These are phyloP conservation scores for Leccinum discolor DNA, from an alignment of 1,284 basidiomycete species.

Conservation along the genomic window DNA sequence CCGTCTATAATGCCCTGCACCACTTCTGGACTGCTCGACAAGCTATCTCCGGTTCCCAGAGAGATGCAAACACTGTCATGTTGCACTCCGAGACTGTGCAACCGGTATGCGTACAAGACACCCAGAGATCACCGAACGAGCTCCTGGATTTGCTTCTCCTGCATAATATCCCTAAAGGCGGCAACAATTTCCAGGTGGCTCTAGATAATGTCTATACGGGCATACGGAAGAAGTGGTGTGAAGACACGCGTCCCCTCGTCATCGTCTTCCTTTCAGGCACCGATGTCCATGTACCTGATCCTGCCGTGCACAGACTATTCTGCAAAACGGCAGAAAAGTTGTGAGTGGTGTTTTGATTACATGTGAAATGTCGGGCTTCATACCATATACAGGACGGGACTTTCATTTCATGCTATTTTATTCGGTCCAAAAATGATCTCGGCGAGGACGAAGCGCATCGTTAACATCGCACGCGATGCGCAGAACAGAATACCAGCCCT, in stretches of 20 bases:
- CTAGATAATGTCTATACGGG: slow-evolving; percentile 36
- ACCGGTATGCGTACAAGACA: slow-evolving; percentile 43
- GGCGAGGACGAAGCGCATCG: slow-evolving; percentile 46
- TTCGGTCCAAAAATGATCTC: background rate
- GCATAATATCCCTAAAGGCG: slow-evolving; percentile 30
- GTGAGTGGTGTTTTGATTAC: slow-evolving; percentile 27
- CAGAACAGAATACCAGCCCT: too few species aligned
- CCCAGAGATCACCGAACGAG: slow-evolving; percentile 42
- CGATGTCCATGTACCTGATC: slow-evolving; percentile 30
- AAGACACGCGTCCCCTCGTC: slow-evolving; percentile 55
- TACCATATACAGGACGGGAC: background rate
- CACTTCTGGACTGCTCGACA: slow-evolving; percentile 55
- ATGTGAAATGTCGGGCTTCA: background rate
- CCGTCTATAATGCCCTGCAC: slow-evolving; percentile 52
- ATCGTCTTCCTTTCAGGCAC: slow-evolving; percentile 54
- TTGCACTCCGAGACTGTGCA: slow-evolving; percentile 41
- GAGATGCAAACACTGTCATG: slow-evolving; percentile 58
- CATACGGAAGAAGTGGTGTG: slow-evolving; percentile 48
- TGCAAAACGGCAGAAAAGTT: slow-evolving; percentile 41
- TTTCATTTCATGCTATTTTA: too few species aligned
- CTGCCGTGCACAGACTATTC: slow-evolving; percentile 42
- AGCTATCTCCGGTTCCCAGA: slow-evolving; percentile 33
- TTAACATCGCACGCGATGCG: slow-evolving; percentile 12
- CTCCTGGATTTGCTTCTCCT: slow-evolving; percentile 44
- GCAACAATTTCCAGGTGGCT: slow-evolving; percentile 49